phyloP scores from a whole-genome alignment of 2,329 filamentous ascomycete species.

The Sclerotinia trifoliorum region DNA sequence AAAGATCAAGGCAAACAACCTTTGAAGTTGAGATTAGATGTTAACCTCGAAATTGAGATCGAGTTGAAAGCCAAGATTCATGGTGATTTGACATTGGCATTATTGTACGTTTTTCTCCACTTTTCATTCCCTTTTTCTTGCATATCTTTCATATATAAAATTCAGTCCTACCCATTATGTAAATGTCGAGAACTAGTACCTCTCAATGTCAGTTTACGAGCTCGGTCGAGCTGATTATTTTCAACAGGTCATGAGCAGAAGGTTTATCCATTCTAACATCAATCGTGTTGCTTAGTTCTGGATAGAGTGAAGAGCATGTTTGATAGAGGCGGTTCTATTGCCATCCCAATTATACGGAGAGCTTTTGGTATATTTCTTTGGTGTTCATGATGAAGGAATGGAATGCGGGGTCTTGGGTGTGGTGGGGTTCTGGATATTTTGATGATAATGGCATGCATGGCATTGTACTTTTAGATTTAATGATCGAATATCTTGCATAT shows the following conservation, averaged over 20 bases:
- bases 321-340: background rate
- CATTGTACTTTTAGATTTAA: conserved; percentile 17
- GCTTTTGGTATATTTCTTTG: background rate
- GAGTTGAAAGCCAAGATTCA: conserved; percentile 77
- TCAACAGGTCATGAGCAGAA: conserved; percentile 17
- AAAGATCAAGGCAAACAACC: conserved; percentile 50
- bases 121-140: background rate
- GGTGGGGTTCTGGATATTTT: conserved; percentile 5
- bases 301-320: conserved; percentile 4
- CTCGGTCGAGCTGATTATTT: conserved; percentile 21
- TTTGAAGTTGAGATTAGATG: conserved; percentile 66
- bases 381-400: background rate
- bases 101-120: conserved; percentile 31
- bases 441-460: conserved; percentile 7
- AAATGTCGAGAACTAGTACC: conserved; percentile 17
- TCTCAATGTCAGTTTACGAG: conserved; percentile 9
- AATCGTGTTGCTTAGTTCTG: conserved; percentile 18
- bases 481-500: background rate
- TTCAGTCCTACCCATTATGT: background rate
- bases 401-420: conserved; percentile 7
- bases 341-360: background rate
- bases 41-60: conserved; percentile 78
- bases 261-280: conserved; percentile 8
- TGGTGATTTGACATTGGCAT: conserved; percentile 70
- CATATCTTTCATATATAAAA: background rate